Conservation (phyloP, 148 eudicot genomes). For the Drosera capensis region DNA sequence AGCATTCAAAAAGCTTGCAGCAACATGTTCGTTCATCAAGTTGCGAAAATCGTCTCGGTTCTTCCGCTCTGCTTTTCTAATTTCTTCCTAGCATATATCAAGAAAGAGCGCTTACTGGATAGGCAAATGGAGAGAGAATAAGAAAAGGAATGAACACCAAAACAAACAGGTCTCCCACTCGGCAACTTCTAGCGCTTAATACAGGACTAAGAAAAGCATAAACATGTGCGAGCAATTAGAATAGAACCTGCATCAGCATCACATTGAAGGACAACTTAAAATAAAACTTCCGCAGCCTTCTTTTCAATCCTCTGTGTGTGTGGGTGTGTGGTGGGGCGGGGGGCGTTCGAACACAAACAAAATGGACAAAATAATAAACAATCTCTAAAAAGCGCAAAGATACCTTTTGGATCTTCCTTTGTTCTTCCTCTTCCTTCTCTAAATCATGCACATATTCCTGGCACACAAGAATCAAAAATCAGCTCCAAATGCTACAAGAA, state of each 20-base stretch:
- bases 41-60: slow-evolving; percentile 96
- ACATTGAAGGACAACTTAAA: too few species aligned
- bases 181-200: too few species aligned
- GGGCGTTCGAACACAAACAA: too few species aligned
- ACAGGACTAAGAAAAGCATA: too few species aligned
- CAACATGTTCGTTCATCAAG: slow-evolving; percentile 78
- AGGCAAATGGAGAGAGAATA: background rate
- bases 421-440: slow-evolving; percentile 95
- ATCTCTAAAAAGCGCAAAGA: background rate
- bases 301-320: too few species aligned
- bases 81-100: slow-evolving; percentile 49
- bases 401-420: slow-evolving; percentile 72
- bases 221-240: too few species aligned
- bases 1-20: slow-evolving; percentile 51
- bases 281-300: too few species aligned
- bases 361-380: background rate
- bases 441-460: slow-evolving; percentile 86
- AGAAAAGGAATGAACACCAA: background rate
- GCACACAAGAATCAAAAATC: slow-evolving; percentile 7
- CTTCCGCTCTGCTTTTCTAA: slow-evolving; percentile 75
- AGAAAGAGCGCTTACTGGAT: background rate
- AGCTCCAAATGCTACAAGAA: background rate
- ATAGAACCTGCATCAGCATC: too few species aligned
- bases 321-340: too few species aligned
- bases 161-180: too few species aligned